Conservation (phyloP, 768 basidiomycete species). For the Cystofilobasidium bisporidii region DNA sequence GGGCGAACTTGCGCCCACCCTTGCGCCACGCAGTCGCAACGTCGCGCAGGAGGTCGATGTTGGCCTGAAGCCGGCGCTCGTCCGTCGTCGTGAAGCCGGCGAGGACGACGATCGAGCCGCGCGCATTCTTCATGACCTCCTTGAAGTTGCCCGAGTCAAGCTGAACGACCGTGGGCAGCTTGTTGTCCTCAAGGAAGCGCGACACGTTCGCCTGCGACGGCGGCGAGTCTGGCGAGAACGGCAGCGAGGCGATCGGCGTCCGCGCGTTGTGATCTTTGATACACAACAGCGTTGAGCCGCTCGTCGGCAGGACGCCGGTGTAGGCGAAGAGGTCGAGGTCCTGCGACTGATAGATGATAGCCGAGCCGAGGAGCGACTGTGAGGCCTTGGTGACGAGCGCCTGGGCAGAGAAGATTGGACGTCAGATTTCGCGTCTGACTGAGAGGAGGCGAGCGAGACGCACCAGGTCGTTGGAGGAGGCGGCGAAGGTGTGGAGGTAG, state of each 20-base stretch:
- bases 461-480: constrained; percentile 38
- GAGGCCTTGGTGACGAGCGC: constrained; percentile 52
- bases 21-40: constrained; percentile 55
- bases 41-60: constrained; percentile 47
- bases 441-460: constrained; percentile 30
- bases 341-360: constrained; percentile 44
- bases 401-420: constrained; percentile 36
- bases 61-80: constrained; percentile 37
- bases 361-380: constrained; percentile 46
- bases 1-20: constrained; percentile 39
- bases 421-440: not conserved
- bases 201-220: constrained; percentile 37
- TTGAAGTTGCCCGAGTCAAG: constrained; percentile 72
- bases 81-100: constrained; percentile 39
- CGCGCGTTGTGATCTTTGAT: constrained; percentile 57
- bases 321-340: constrained; percentile 40
- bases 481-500: constrained; percentile 45
- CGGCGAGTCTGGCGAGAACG: constrained; percentile 31
- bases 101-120: constrained; percentile 68
- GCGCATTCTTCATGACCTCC: constrained; percentile 70
- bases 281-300: constrained; percentile 47
- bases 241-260: constrained; percentile 30
- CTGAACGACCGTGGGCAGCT: constrained; percentile 63
- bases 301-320: constrained; percentile 35
- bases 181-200: constrained; percentile 58